These are phyloP conservation scores for Monosporascus sp. DNA, from an alignment of 2,329 filamentous ascomycete genomes.

Conservation along the genomic window DNA sequence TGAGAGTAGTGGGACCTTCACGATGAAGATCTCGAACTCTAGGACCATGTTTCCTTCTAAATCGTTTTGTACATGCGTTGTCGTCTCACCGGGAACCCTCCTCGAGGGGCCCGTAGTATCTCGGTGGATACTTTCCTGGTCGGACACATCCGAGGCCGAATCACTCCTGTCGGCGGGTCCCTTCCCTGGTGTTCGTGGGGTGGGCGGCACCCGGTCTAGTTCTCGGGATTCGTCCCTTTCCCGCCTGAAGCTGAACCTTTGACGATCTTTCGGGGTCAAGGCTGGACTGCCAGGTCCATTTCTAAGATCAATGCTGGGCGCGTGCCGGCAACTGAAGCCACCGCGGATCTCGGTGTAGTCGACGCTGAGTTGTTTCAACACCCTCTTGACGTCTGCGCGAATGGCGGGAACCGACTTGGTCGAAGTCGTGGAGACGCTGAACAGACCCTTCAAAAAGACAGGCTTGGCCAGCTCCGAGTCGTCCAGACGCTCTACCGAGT, in stretches of 20 bases:
- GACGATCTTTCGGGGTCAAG: constrained; percentile 55
- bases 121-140: constrained; percentile 59
- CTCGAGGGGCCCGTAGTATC: constrained; percentile 46
- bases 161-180: constrained; percentile 63
- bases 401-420: constrained; percentile 85
- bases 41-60: constrained; percentile 78
- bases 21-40: constrained; percentile 93
- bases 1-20: constrained; percentile 90
- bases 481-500: constrained; percentile 56
- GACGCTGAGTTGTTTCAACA: constrained; percentile 82
- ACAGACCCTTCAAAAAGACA: constrained; percentile 91
- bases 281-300: constrained; percentile 58
- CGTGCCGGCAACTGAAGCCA: constrained; percentile 83
- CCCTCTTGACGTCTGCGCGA: constrained; percentile 81
- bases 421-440: constrained; percentile 95
- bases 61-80: constrained; percentile 86
- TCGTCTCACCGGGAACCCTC: constrained; percentile 75
- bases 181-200: constrained; percentile 40
- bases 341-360: constrained; percentile 89
- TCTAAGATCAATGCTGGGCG: constrained; percentile 82
- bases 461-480: constrained; percentile 82
- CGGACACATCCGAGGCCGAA: constrained; percentile 80
- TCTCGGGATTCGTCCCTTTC: constrained; percentile 70
- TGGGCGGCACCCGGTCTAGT: constrained; percentile 44
- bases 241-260: constrained; percentile 78